Evolutionary conservation across 1,284 basidiomycete genomes (phyloP).

Genomic region (Leccinum huronense): DNA sequence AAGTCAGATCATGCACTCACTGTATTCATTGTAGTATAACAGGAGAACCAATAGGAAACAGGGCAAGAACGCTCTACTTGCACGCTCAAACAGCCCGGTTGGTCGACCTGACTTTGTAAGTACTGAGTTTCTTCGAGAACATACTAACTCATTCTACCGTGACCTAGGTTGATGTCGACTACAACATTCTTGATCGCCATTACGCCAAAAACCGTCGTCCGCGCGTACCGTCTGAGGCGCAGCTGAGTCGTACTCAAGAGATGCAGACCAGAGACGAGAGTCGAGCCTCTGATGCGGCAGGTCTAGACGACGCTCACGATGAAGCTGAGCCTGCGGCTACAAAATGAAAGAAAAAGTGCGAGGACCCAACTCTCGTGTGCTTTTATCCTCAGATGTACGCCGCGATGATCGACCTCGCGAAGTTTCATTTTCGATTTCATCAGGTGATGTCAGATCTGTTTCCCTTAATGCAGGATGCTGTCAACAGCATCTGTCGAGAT

Average conservation of each 20-base stretch:
- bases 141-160: no score
- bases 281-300: not conserved
- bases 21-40: no score
- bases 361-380: not conserved
- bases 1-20: no score
- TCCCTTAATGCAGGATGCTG: not conserved
- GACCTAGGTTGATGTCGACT: no score
- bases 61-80: no score
- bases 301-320: not conserved
- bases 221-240: not conserved
- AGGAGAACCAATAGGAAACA: no score
- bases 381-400: not conserved
- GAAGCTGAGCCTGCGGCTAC: not conserved
- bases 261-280: not conserved
- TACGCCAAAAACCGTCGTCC: not conserved
- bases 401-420: not conserved
- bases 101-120: no score
- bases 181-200: no score
- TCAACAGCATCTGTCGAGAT: not conserved
- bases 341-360: not conserved
- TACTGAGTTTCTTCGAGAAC: no score
- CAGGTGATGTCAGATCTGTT: not conserved
- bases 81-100: no score
- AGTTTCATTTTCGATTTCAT: not conserved
- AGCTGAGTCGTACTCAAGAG: not conserved